Evolutionary conservation across 2,329 filamentous ascomycete species (phyloP), one percentile per base, ranked within the genome.

Genomic region (Ascochyta clinopodiicola): DNA sequence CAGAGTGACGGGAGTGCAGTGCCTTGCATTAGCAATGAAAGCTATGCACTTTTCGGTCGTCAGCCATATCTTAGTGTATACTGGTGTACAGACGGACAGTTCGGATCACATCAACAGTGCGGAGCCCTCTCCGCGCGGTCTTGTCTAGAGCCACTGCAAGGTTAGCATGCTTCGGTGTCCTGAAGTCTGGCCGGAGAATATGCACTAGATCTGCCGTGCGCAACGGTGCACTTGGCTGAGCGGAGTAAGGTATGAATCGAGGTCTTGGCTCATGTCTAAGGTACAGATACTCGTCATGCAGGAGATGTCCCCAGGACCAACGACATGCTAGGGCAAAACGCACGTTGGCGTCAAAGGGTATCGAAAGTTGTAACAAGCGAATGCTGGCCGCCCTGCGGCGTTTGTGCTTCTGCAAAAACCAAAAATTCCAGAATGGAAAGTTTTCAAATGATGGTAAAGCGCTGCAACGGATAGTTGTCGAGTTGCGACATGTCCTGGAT

Each of bases 401-500:
- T 42, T 36, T 44, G 35, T 37, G 6, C 42, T 42, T 39, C 47
- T 46, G 12, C 17, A 5, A 42, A 36, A 37, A 46, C 17, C 15
- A 49, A 17, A 37, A 25, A 25, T 34, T 53, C 24, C 22, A 35
- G 4, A 17, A 32, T 1, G 12, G 27, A 25, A 31, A 13, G 17
- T 27, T 7, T 40, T 34, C 50, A 74, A 8, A 74, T 57, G 32
- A 75, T 62, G 1, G 68, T 68, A 43, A 73, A 73, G 6, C 63
- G 68, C 24, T 62, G 61, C 27, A 67, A 62, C 6, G 70, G 71
- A 4, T 65, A 63, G 15, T 67, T 69, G 35, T 75, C 72, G 19
- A 75, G 53, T 31, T 71, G 64, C 15, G 66, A 71, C 71, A 75
- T 75, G 37, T 75, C 71, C 38, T 73, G 65, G 10, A 74, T 60